Base-by-base conservation (phyloP, 1,139 yeast species). In the Hansenula anomala region DNA sequence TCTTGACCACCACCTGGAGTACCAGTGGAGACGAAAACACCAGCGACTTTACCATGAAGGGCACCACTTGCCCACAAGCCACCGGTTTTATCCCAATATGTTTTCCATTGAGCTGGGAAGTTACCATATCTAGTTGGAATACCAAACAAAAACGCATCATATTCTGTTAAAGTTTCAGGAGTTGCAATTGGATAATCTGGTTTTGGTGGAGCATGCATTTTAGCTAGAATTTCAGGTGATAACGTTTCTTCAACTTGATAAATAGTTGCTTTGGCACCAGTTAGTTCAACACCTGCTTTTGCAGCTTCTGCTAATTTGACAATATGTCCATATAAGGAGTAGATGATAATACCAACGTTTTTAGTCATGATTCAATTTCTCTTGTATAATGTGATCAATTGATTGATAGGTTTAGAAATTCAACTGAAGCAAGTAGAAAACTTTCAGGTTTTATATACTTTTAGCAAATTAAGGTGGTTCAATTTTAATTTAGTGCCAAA, bases 1-100 rank as follows among this genome's bases (percentile, higher is more conserved):
- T 85, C 94, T 63, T 80, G 86, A 48, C 88, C 88, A 60, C 90
- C 90, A 56, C 89, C 89, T 52, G 78, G 80, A 41, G 87, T 71
- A 55, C 89, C 88, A 29, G 94, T 84, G 34, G 87, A 75, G 38
- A 79, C 80, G 55, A 84, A 84, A 39, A 78, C 56, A 52, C 88
- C 88, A 32, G 81, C 86, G 50, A 73, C 74, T 64, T 84, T 84
- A 54, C 88, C 89, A 58, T 72, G 65, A 45, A 84, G 68, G 43
- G 76, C 77, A 58, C 90, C 90, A 36, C 60, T 43, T 38, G 82
- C 85, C 94, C 94, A 84, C 47, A 83, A 67, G 37, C 84, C 84
- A 55, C 90, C 90, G 40, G 90, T 81, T 38, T 73, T 61, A 55
- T 83, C 92, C 80, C 87, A 78, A 71, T 80, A 84, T 6, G 87